These are phyloP conservation scores for Aristolochia fimbriata DNA, from an alignment of 164 flowering plant genomes.

Conservation along the genomic window DNA sequence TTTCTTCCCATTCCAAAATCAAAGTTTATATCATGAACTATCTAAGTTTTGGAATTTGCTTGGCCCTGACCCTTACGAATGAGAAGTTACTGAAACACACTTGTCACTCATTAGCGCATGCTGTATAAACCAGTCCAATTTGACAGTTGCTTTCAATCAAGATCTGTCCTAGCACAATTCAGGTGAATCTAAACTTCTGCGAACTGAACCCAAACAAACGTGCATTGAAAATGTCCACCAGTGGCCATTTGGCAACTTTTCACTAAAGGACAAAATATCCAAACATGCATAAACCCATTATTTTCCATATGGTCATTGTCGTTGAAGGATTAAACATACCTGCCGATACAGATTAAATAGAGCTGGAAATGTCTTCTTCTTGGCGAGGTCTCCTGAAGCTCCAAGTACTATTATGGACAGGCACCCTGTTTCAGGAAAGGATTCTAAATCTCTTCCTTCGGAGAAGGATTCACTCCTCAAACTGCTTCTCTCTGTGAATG, in stretches of 20 bases:
- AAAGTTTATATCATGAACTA: too few species aligned
- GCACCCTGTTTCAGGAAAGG: conserved; percentile 57
- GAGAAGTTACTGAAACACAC: too few species aligned
- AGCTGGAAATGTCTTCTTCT: conserved; percentile 98
- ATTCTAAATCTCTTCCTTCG: conserved; percentile 26
- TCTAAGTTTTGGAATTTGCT: too few species aligned
- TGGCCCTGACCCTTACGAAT: too few species aligned
- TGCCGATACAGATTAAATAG: conserved; percentile 80
- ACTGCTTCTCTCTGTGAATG: conserved; percentile 9
- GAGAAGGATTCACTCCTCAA: conserved; percentile 34
- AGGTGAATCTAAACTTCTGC: too few species aligned
- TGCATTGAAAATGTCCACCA: too few species aligned
- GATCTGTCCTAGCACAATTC: too few species aligned
- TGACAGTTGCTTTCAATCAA: too few species aligned
- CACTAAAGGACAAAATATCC: not conserved
- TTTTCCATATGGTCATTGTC: not conserved
- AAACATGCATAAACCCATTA: not conserved
- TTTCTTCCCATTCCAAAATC: too few species aligned
- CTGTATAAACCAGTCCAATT: too few species aligned
- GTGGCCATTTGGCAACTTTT: not conserved
- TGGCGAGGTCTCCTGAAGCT: conserved; percentile 99
- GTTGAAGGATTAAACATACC: conserved; percentile 29
- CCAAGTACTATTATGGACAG: conserved; percentile 88
- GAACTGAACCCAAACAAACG: too few species aligned
- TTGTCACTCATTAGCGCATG: too few species aligned